These are phyloP conservation scores for Bombardia bombarda DNA, from an alignment of 495 filamentous ascomycete genomes.

Conservation along the genomic window DNA sequence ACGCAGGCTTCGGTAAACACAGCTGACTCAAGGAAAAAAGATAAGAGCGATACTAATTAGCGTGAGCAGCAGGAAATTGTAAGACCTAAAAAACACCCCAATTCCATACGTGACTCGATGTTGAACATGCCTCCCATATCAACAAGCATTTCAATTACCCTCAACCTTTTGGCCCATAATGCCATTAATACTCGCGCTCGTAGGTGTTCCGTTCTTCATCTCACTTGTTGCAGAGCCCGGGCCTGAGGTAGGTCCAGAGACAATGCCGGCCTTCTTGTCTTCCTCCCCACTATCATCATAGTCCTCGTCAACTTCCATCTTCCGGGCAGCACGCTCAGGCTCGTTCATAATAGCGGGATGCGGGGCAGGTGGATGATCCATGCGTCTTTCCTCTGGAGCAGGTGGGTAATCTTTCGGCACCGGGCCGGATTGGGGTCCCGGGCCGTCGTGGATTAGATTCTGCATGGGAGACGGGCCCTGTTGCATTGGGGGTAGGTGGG, in stretches of 20 bases:
- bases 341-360: conserved; percentile 43
- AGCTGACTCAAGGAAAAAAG: no score
- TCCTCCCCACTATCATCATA: conserved; percentile 90
- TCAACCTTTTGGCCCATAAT: conserved; percentile 39
- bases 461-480: conserved; percentile 51
- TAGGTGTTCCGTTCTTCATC: conserved; percentile 38
- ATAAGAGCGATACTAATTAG: background rate
- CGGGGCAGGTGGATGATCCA: conserved; percentile 41
- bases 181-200: conserved; percentile 35
- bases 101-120: background rate
- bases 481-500: conserved; percentile 62
- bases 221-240: conserved; percentile 26
- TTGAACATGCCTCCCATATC: background rate
- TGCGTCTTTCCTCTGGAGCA: conserved; percentile 37
- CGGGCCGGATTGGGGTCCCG: conserved; percentile 41
- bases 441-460: conserved; percentile 46
- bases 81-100: background rate
- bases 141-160: conserved; percentile 14
- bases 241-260: conserved; percentile 22
- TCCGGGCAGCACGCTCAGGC: conserved; percentile 76
- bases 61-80: conserved; percentile 11
- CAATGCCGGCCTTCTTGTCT: conserved; percentile 52
- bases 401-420: conserved; percentile 53
- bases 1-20: no score
- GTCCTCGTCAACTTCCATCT: conserved; percentile 96